Percentiles rank a stretch among this genome's conserved stretches.
phyloP scores from a whole-genome alignment of 139 green algal species.

The Volvox reticuliferus region DNA sequence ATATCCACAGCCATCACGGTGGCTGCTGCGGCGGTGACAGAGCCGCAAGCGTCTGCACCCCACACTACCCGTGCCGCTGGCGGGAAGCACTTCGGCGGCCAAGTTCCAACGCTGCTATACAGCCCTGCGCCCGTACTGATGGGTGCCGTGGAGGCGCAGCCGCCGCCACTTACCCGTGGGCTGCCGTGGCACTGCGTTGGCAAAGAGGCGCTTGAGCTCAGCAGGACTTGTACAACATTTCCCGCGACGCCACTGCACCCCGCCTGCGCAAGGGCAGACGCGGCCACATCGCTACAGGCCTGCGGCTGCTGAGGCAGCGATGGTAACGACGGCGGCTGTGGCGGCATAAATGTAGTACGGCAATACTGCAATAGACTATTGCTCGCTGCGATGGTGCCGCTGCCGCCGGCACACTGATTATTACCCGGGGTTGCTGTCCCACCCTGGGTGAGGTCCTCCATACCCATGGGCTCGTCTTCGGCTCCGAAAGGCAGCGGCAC shows the following conservation, averaged over 20 bases:
- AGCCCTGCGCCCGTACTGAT: neutral
- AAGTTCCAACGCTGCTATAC: neutral
- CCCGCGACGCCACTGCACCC: neutral
- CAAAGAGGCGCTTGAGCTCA: slow-evolving; percentile 21
- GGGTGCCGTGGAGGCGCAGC: neutral
- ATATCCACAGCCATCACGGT: neutral
- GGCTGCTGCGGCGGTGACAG: neutral
- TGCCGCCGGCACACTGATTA: too few relatives aligned
- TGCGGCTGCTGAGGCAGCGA: neutral
- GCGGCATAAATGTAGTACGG: neutral
- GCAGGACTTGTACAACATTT: slow-evolving; percentile 26
- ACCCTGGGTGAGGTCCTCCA: neutral
- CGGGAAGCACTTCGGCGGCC: neutral
- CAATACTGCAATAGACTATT: too few relatives aligned
- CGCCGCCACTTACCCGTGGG: neutral
- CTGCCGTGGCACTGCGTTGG: neutral
- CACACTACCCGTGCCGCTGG: neutral
- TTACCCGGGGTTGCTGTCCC: neutral
- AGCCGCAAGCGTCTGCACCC: neutral
- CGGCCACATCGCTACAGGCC: neutral
- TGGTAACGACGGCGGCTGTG: neutral
- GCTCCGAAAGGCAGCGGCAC: neutral
- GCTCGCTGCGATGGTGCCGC: too few relatives aligned
- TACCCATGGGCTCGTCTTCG: neutral
- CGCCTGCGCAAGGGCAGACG: neutral